Evolutionary conservation across 768 basidiomycete genomes (phyloP).

Genomic region (Clathrus columnatus): DNA sequence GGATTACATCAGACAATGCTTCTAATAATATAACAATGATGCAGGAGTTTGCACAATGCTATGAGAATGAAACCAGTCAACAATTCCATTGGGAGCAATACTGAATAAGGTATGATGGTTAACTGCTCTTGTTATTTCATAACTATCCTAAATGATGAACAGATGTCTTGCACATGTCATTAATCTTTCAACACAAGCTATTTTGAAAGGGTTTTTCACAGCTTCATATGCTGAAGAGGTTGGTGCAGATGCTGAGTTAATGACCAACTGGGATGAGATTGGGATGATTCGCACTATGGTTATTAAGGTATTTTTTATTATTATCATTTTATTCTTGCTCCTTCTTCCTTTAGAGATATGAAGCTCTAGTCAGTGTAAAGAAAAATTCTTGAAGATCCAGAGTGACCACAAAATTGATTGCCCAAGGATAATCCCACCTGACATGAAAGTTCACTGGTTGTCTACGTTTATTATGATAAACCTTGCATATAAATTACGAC

Average conservation of each 20-base stretch:
- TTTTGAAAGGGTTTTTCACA: slow-evolving; percentile 22
- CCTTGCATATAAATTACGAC: slow-evolving; percentile 8
- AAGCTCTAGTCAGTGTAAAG: slow-evolving; percentile 23
- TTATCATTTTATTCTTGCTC: too few species aligned
- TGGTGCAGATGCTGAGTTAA: slow-evolving; percentile 11
- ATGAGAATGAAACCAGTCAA: slow-evolving; percentile 4
- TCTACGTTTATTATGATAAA: slow-evolving; percentile 25
- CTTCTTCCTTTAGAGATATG: slow-evolving; percentile 12
- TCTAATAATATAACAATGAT: slow-evolving; percentile 31
- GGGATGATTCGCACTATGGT: slow-evolving; percentile 10
- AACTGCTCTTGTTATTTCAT: neutral
- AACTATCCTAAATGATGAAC: neutral
- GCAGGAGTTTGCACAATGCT: slow-evolving; percentile 15
- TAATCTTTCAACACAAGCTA: slow-evolving; percentile 27
- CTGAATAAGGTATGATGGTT: slow-evolving; percentile 13
- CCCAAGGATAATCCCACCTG: slow-evolving; percentile 17
- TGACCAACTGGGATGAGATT: slow-evolving; percentile 17
- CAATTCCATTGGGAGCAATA: slow-evolving; percentile 7
- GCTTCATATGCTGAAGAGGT: slow-evolving; percentile 19
- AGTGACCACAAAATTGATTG: neutral
- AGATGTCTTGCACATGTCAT: slow-evolving; percentile 27
- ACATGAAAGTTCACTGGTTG: slow-evolving; percentile 27
- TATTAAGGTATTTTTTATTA: slow-evolving; percentile 15
- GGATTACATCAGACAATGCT: slow-evolving; percentile 32
- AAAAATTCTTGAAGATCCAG: slow-evolving; percentile 17